Base-by-base conservation (phyloP, 768 basidiomycete genomes). In the Fomitopsis pulvina region DNA sequence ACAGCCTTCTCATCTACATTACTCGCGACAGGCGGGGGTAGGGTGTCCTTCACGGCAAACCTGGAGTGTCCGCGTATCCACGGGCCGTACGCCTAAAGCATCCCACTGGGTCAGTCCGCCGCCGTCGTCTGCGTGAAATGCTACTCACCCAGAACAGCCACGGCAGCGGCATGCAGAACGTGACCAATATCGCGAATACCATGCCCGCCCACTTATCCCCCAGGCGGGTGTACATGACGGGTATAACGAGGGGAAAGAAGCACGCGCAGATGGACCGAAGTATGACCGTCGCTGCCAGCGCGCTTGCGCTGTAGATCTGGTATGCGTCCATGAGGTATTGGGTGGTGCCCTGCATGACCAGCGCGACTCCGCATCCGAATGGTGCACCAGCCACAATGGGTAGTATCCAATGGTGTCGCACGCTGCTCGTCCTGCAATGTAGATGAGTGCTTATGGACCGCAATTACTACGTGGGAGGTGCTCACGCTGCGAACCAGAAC, bases 261-360 rank as follows among this genome's bases (percentile, higher is more conserved):
- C 79, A 81, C 21, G 79, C 84, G 53, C 80, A 77, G 18, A 75
- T 64, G 0, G 79, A 83, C 52, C 84, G 79, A 41, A 85, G 63
- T 43, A 87, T 79, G 46, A 84, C 78, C 9, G 81, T 83, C 47
- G 83, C 78, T 12, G 84, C 83, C 45, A 85, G 72, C 16, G 83
- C 84, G 56, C 80, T 81, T 2, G 83, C 82, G 52, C 75, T 79
- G 63, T 81, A 82, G 39, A 84, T 68, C 39, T 72, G 71, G 68
- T 87, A 87, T 12, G 78, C 69, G 58, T 87, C 85, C 76, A 88
- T 81, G 50, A 87, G 71, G 67, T 87, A 87, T 2, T 79, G 78
- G 37, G 80, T 77, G n/a, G 83, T 65, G 40, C 76, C 75, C 55
- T 81, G 76, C 67, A 86, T 70, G 50, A 87, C 77, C 53, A 80